Evolutionary conservation across 306 rosid genomes (phyloP).

Genomic region (Gastrolobium villosum): DNA sequence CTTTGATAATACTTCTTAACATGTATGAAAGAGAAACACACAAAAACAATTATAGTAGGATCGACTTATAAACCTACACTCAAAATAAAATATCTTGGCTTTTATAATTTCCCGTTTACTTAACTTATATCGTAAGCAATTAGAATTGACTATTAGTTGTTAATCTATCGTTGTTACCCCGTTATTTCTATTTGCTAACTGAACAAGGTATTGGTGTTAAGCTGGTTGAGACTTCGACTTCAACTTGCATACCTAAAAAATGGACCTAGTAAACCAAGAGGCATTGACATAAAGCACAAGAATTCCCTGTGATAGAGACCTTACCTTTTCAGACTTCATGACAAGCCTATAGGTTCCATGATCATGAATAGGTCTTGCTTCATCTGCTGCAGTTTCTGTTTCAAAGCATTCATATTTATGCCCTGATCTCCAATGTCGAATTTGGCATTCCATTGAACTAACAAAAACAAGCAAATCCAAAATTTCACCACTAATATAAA

Average conservation of each 20-base stretch:
- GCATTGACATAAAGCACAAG: background rate
- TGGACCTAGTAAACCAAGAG: slow-evolving; percentile 16
- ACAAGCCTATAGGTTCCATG: background rate
- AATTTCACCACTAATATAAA: background rate
- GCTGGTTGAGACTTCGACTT: slow-evolving; percentile 11
- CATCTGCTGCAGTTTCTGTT: background rate
- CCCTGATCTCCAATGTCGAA: slow-evolving; percentile 47
- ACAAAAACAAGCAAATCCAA: background rate
- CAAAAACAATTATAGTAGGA: too few species aligned
- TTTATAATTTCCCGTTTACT: too few species aligned
- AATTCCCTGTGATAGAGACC: slow-evolving; percentile 20
- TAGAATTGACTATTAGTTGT: too few species aligned
- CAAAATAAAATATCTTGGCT: too few species aligned
- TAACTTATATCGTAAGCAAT: too few species aligned
- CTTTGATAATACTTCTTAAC: too few species aligned
- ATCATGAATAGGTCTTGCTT: slow-evolving; percentile 18
- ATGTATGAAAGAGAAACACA: too few species aligned
- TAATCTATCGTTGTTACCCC: slow-evolving; percentile 14
- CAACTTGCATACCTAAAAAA: slow-evolving; percentile 28
- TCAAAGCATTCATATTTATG: slow-evolving; percentile 51
- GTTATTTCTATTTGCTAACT: background rate
- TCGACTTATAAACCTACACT: too few species aligned
- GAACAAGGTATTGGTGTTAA: background rate
- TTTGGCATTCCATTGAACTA: slow-evolving; percentile 53
- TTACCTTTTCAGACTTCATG: slow-evolving; percentile 40